Conservation (phyloP, 257 asterid genomes). For the Penstemon barbatus region DNA sequence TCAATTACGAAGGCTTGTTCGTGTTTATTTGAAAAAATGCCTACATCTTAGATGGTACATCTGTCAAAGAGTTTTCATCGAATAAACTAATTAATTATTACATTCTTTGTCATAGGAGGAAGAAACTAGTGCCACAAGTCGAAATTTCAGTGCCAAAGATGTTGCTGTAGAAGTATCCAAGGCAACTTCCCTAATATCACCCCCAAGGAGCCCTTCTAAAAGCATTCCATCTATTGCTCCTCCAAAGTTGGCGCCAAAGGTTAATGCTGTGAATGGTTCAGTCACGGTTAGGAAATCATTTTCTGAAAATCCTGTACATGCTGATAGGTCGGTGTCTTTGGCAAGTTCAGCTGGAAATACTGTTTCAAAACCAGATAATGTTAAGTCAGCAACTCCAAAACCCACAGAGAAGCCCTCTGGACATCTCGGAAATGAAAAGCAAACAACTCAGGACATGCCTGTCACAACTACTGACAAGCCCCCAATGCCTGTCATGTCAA, state of each 20-base stretch:
- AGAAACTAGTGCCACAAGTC: conserved; percentile 36
- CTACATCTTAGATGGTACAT: not conserved
- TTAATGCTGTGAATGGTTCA: conserved; percentile 33
- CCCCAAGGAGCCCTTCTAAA: conserved; percentile 57
- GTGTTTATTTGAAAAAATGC: not conserved
- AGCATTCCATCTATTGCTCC: conserved; percentile 28
- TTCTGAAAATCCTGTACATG: conserved; percentile 44
- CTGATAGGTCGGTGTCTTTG: conserved; percentile 30
- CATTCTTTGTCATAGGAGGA: conserved; percentile 52
- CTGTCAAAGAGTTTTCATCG: not conserved
- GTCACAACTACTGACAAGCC: conserved; percentile 40
- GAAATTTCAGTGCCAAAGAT: conserved; percentile 34
- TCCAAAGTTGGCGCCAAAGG: conserved; percentile 41
- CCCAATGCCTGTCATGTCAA: conserved; percentile 47
- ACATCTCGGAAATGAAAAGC: conserved; percentile 37
- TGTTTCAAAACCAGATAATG: conserved; percentile 37
- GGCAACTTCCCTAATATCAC: conserved; percentile 35
- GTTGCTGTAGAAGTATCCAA: conserved; percentile 37
- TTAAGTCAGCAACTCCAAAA: conserved; percentile 36
- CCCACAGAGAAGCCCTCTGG: conserved; percentile 40
- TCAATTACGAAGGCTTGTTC: not conserved
- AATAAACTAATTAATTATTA: not conserved
- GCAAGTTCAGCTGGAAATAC: conserved; percentile 41
- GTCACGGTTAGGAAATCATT: conserved; percentile 38
- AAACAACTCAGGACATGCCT: conserved; percentile 31